A percentile compares a stretch with the other conserved stretches of the same genome.
Conservation (phyloP, 164 flowering plant species). For the Vitis cinerea region DNA sequence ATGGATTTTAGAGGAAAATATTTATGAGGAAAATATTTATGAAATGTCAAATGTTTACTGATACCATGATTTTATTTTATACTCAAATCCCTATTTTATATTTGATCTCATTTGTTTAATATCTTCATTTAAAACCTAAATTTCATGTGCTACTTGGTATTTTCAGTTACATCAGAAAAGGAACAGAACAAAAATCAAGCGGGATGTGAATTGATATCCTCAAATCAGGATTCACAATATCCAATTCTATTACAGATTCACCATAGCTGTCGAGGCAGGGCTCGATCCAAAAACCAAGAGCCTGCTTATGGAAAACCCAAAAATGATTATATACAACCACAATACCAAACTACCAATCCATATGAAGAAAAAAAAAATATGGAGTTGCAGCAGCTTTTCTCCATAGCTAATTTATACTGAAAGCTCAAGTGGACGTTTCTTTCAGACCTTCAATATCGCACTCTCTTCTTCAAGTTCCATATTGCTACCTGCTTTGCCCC, state of each 20-base stretch:
- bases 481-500: constrained; percentile 3
- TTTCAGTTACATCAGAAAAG: neutral
- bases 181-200: neutral
- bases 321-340: neutral
- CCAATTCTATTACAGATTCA: constrained; percentile 11
- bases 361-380: neutral
- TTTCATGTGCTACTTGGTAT: too few relatives aligned
- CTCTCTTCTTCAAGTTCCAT: constrained; percentile 12
- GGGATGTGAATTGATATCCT: neutral
- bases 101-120: too few relatives aligned
- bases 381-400: constrained; percentile 3
- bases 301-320: constrained; percentile 17
- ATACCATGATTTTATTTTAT: too few relatives aligned
- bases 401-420: neutral
- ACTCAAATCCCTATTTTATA: too few relatives aligned
- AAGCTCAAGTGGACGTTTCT: neutral
- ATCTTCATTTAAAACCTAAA: too few relatives aligned
- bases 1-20: too few relatives aligned
- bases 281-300: constrained; percentile 15
- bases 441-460: constrained; percentile 13
- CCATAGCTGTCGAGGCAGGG: constrained; percentile 7
- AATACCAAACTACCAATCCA: neutral
- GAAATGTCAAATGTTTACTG: too few relatives aligned
- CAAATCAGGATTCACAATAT: neutral
- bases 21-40: too few relatives aligned